Evolutionary conservation across 2,329 filamentous ascomycete genomes (phyloP).

Genomic region (Microdochium paspali): DNA sequence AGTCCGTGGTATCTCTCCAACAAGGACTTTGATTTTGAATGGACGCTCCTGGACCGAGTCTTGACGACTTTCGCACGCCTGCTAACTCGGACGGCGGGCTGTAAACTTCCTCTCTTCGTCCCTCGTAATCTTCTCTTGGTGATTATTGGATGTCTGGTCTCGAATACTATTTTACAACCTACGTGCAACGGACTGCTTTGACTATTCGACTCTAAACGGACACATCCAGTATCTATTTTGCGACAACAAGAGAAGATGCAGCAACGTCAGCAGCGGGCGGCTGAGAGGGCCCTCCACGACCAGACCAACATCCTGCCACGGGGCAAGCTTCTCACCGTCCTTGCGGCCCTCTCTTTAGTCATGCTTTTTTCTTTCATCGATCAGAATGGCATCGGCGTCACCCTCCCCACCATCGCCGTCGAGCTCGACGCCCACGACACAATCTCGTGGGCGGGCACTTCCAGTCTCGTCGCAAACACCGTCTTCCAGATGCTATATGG

Average conservation of each 20-base stretch:
- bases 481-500: constrained; percentile 25
- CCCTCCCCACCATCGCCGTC: constrained; percentile 24
- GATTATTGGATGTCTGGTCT: too few species aligned
- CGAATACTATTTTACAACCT: too few species aligned
- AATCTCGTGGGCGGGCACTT: constrained; percentile 25
- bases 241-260: not conserved
- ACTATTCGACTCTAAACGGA: too few species aligned
- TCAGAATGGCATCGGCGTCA: constrained; percentile 23
- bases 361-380: constrained; percentile 26
- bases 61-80: too few species aligned
- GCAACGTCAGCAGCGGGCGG: not conserved
- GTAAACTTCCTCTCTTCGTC: too few species aligned
- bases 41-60: too few species aligned
- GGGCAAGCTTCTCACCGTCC: constrained; percentile 19
- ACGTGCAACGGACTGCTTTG: too few species aligned
- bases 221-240: too few species aligned
- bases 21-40: too few species aligned
- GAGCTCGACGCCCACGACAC: constrained; percentile 20
- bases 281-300: constrained; percentile 1
- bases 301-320: constrained; percentile 24
- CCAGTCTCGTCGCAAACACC: constrained; percentile 25
- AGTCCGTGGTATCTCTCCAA: too few species aligned
- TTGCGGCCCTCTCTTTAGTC: constrained; percentile 16
- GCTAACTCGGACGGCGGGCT: too few species aligned
- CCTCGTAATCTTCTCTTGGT: too few species aligned